Percentiles rank a stretch among this genome's conserved stretches.
phyloP scores from a whole-genome alignment of 108 stramenopile genomes.

The Stephanodiscus minutulus region DNA sequence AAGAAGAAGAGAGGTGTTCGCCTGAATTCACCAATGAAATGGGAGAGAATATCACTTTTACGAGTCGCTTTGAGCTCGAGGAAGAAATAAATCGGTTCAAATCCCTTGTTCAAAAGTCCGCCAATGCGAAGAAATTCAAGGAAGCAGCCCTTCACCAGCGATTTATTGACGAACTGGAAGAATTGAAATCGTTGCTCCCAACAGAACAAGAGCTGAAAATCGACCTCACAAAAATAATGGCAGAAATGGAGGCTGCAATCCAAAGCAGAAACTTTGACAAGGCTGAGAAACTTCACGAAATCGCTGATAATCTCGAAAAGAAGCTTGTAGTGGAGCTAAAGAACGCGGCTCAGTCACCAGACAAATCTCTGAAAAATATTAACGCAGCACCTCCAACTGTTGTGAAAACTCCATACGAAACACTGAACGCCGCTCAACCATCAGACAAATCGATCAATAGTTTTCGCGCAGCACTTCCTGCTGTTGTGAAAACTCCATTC shows the following conservation, averaged over 20 bases:
- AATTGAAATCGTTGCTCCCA: slow-evolving; percentile 56
- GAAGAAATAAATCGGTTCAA: slow-evolving; percentile 48
- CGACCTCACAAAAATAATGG: slow-evolving; percentile 43
- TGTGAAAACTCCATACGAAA: slow-evolving; percentile 17
- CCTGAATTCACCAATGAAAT: slow-evolving; percentile 40
- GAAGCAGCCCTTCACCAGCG: slow-evolving; percentile 63
- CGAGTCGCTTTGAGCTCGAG: slow-evolving; percentile 65
- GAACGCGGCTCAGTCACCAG: slow-evolving; percentile 3
- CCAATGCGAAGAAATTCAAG: slow-evolving; percentile 68
- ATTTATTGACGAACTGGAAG: slow-evolving; percentile 61
- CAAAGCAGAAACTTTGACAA: slow-evolving; percentile 66
- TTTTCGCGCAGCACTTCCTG: neutral
- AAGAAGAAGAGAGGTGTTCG: slow-evolving; percentile 12
- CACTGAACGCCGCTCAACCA: no score
- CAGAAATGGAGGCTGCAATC: slow-evolving; percentile 64
- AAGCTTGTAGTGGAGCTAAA: slow-evolving; percentile 54
- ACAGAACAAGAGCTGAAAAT: slow-evolving; percentile 57
- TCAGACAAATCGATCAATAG: neutral
- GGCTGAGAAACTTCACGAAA: slow-evolving; percentile 61
- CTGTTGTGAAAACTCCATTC: neutral
- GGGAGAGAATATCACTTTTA: slow-evolving; percentile 55
- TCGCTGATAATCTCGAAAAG: slow-evolving; percentile 53
- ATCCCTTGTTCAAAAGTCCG: slow-evolving; percentile 43
- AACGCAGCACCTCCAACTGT: neutral
- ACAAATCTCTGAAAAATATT: neutral